A percentile compares a stretch with the other conserved stretches of the same genome.
Conservation (phyloP, 192 early-diverging fungal species). For the Podila clonocystis region DNA sequence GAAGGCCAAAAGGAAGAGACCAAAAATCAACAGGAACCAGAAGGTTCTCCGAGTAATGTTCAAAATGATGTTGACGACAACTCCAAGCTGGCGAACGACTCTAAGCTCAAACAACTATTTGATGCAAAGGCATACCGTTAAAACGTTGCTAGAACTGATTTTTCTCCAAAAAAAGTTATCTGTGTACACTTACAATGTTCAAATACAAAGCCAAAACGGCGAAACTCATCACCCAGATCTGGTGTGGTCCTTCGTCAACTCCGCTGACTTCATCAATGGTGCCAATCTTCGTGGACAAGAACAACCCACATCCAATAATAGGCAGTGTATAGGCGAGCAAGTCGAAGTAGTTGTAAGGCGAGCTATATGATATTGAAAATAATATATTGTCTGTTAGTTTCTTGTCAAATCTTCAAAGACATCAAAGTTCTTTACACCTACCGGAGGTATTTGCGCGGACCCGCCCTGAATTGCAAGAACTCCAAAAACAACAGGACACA, state of each 20-base stretch:
- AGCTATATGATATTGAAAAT: conserved; percentile 2
- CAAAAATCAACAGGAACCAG: conserved; percentile 43
- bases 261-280: background rate
- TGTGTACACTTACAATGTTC: conserved; percentile 22
- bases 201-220: conserved; percentile 32
- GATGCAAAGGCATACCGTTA: background rate
- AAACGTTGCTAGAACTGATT: background rate
- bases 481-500: conserved; percentile 18
- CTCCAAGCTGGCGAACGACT: conserved; percentile 28
- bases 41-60: conserved; percentile 26
- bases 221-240: conserved; percentile 40
- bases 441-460: conserved; percentile 29
- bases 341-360: conserved; percentile 43
- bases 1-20: conserved; percentile 32
- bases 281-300: background rate
- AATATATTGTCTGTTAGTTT: background rate
- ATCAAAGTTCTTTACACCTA: background rate
- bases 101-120: conserved; percentile 42
- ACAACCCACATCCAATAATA: conserved; percentile 22
- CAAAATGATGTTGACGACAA: conserved; percentile 45
- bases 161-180: background rate
- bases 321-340: conserved; percentile 19
- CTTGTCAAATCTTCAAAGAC: background rate
- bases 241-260: conserved; percentile 9
- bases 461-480: conserved; percentile 23